Percentiles rank a stretch among this genome's conserved stretches.
Evolutionary conservation across 768 basidiomycete genomes (phyloP).

Genomic region (Pleurotus tuoliensis): DNA sequence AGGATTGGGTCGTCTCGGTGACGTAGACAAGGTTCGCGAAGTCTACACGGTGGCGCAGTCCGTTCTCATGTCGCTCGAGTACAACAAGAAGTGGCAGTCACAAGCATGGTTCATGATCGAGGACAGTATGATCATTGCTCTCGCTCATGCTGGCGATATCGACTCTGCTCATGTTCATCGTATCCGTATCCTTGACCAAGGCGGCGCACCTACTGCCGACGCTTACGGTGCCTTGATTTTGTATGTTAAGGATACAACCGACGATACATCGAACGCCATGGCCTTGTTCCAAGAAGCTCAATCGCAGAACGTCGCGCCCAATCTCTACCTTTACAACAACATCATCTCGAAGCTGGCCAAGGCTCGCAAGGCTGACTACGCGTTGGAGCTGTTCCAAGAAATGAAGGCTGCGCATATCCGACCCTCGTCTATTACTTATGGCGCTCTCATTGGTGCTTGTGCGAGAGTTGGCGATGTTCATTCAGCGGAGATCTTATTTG

Average conservation of each 20-base stretch:
- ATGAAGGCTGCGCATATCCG: slow-evolving; percentile 67
- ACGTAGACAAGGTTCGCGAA: slow-evolving; percentile 56
- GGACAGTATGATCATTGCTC: slow-evolving; percentile 84
- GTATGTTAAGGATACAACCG: slow-evolving; percentile 89
- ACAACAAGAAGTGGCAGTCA: slow-evolving; percentile 41
- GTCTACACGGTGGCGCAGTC: slow-evolving; percentile 69
- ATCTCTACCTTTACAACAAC: slow-evolving; percentile 92
- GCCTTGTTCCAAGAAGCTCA: slow-evolving; percentile 79
- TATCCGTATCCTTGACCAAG: slow-evolving; percentile 68
- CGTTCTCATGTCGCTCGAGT: slow-evolving; percentile 44
- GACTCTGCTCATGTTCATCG: slow-evolving; percentile 82
- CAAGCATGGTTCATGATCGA: slow-evolving; percentile 78
- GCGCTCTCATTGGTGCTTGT: slow-evolving; percentile 91
- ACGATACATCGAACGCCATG: slow-evolving; percentile 87
- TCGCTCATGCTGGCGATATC: slow-evolving; percentile 77
- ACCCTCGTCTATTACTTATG: slow-evolving; percentile 89
- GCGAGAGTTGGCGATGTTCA: slow-evolving; percentile 86
- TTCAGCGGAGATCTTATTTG: slow-evolving; percentile 79
- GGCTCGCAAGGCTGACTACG: slow-evolving; percentile 90
- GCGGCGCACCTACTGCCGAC: slow-evolving; percentile 78
- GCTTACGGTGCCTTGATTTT: slow-evolving; percentile 91
- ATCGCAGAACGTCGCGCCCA: slow-evolving; percentile 64
- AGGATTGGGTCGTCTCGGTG: slow-evolving; percentile 57
- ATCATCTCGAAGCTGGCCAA: slow-evolving; percentile 94
- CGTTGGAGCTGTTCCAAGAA: slow-evolving; percentile 80